Conservation (phyloP, 306 rosid genomes). For the Gastrolobium bilobum region DNA sequence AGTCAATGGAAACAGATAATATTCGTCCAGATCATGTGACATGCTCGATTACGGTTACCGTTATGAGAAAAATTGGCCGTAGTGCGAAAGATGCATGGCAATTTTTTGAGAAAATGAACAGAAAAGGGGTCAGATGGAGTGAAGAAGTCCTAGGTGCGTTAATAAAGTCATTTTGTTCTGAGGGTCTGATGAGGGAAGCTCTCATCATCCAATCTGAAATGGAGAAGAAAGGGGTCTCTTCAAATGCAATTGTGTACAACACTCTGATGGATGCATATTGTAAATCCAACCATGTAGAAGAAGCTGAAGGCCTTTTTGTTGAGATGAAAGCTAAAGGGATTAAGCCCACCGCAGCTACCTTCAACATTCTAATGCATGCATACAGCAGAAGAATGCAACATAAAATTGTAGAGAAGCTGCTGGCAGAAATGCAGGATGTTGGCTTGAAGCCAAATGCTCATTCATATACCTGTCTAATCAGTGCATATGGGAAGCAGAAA, state of each 20-base stretch:
- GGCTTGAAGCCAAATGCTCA: constrained; percentile 80
- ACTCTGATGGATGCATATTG: constrained; percentile 77
- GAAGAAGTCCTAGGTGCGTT: constrained; percentile 81
- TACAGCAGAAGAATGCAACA: constrained; percentile 91
- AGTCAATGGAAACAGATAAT: constrained; percentile 79
- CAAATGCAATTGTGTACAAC: constrained; percentile 80
- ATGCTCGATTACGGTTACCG: constrained; percentile 74
- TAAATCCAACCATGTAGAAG: constrained; percentile 79
- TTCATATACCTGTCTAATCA: constrained; percentile 83
- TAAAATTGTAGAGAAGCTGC: constrained; percentile 77
- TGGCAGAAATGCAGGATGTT: constrained; percentile 81
- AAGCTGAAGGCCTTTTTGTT: constrained; percentile 87
- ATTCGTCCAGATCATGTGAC: constrained; percentile 83
- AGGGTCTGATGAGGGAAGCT: constrained; percentile 82
- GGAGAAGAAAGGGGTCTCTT: constrained; percentile 74
- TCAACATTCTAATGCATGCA: constrained; percentile 82
- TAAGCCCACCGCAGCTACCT: constrained; percentile 74
- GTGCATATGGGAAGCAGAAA: constrained; percentile 87
- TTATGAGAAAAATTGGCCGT: constrained; percentile 79
- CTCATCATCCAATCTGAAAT: constrained; percentile 82
- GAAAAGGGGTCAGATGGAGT: constrained; percentile 86
- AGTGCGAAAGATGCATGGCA: constrained; percentile 88
- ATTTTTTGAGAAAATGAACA: constrained; percentile 87
- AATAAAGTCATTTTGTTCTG: constrained; percentile 81
- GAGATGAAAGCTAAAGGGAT: constrained; percentile 86